A percentile compares a stretch with the other conserved stretches of the same genome.
These are phyloP conservation scores for Trichothecium roseum DNA, from an alignment of 2,329 filamentous ascomycete species.

Conservation along the genomic window DNA sequence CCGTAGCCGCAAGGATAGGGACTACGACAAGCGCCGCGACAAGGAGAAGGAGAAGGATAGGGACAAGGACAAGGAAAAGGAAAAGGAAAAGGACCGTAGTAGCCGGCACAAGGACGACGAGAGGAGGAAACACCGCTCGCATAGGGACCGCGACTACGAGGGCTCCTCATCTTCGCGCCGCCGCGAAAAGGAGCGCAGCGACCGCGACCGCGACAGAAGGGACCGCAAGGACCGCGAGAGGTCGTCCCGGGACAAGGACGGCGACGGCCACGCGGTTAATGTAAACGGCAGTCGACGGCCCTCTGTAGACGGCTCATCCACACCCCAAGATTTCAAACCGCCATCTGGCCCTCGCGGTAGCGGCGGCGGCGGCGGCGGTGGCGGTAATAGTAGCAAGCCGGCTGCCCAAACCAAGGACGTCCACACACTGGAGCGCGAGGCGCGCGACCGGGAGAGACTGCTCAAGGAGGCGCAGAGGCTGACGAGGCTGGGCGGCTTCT, in stretches of 20 bases:
- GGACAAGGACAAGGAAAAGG: conserved; percentile 23
- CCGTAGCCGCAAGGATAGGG: conserved; percentile 40
- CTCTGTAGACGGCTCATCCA: conserved; percentile 10
- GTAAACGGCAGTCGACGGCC: conserved; percentile 22
- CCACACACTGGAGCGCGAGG: conserved; percentile 62
- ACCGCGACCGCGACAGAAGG: conserved; percentile 22
- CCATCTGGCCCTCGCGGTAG: conserved; percentile 27
- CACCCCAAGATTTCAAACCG: conserved; percentile 21
- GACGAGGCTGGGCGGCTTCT: conserved; percentile 37
- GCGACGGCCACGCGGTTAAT: conserved; percentile 19
- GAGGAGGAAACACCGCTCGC: conserved; percentile 29
- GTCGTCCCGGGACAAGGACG: conserved; percentile 22
- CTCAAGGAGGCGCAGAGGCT: conserved; percentile 60
- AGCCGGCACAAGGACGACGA: conserved; percentile 30
- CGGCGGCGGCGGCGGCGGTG: conserved; percentile 26
- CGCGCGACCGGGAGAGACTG: conserved; percentile 53
- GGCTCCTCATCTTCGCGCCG: conserved; percentile 19
- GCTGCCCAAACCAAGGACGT: conserved; percentile 32
- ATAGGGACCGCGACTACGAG: conserved; percentile 31
- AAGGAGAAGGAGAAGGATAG: conserved; percentile 20
- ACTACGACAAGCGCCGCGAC: conserved; percentile 25
- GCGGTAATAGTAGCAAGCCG: conserved; percentile 4
- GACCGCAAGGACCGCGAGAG: conserved; percentile 25
- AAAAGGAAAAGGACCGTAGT: conserved; percentile 27
- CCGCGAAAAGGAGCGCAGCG: conserved; percentile 25